Conservation (phyloP, 768 basidiomycete species). For the Strobilomyces dryophilus region DNA sequence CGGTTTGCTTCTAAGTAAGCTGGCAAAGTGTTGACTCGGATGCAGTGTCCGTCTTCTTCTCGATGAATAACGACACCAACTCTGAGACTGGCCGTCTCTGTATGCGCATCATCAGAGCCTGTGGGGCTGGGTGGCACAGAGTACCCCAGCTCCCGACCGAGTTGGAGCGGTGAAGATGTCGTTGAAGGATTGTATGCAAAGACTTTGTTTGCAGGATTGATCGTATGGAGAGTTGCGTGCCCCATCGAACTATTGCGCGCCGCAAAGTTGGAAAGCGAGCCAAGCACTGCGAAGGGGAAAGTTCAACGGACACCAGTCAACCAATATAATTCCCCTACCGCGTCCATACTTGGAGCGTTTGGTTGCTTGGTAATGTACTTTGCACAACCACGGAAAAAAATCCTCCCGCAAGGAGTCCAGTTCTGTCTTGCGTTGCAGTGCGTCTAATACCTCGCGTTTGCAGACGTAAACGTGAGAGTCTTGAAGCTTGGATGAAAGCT, state of each 20-base stretch:
- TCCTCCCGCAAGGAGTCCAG: conserved; percentile 86
- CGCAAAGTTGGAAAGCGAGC: conserved; percentile 39
- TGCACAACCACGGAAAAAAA: conserved; percentile 90
- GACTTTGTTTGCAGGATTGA: conserved; percentile 17
- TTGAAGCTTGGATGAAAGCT: conserved; percentile 61
- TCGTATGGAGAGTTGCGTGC: conserved; percentile 52
- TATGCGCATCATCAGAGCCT: conserved; percentile 34
- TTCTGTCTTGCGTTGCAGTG: conserved; percentile 60
- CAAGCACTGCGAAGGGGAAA: conserved; percentile 37
- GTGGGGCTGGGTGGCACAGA: conserved; percentile 47
- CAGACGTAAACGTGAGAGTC: conserved; percentile 95
- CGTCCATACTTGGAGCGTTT: conserved; percentile 57
- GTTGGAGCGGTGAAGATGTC: conserved; percentile 19
- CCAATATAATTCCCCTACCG: conserved; percentile 34
- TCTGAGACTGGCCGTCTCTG: conserved; percentile 46
- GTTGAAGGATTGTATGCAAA: background rate
- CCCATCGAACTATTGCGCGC: conserved; percentile 41
- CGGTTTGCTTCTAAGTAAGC: conserved; percentile 79
- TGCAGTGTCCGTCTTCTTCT: conserved; percentile 49
- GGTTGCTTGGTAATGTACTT: conserved; percentile 68
- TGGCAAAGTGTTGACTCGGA: conserved; percentile 73
- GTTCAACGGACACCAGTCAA: background rate
- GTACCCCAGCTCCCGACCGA: conserved; percentile 28
- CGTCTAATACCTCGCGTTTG: conserved; percentile 66
- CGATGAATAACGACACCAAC: conserved; percentile 63